Conservation (phyloP, 805 yeast species). For the Candida khao-thaluensis region DNA sequence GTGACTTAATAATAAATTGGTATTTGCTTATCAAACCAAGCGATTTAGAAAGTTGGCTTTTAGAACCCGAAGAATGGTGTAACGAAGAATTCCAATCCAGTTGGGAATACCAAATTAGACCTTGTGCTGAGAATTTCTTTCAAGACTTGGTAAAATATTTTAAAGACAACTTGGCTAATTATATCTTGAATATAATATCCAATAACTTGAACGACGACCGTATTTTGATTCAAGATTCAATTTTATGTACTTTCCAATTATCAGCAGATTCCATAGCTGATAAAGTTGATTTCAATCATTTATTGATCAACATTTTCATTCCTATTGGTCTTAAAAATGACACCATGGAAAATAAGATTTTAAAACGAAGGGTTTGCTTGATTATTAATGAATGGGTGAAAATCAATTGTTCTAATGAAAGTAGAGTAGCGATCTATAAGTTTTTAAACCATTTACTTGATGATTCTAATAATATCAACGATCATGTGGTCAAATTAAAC, state of each 20-base stretch:
- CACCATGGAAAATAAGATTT: constrained; percentile 51
- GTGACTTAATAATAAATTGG: constrained; percentile 67
- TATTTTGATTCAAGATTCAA: constrained; percentile 72
- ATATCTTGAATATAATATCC: constrained; percentile 60
- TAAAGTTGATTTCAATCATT: constrained; percentile 63
- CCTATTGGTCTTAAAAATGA: constrained; percentile 59
- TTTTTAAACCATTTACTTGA: constrained; percentile 51
- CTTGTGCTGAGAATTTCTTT: constrained; percentile 84
- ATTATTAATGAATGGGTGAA: constrained; percentile 81
- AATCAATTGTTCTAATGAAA: constrained; percentile 58
- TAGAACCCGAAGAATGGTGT: constrained; percentile 92
- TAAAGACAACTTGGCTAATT: constrained; percentile 52
- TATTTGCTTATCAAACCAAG: constrained; percentile 71
- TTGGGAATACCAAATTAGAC: constrained; percentile 82
- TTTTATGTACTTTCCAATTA: constrained; percentile 78
- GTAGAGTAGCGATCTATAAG: constrained; percentile 57
- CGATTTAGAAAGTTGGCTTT: constrained; percentile 78
- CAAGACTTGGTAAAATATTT: constrained; percentile 69
- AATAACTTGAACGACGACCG: constrained; percentile 42
- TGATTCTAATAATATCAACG: constrained; percentile 48
- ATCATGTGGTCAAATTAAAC: constrained; percentile 77
- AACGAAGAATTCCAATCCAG: constrained; percentile 73
- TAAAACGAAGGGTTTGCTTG: constrained; percentile 74
- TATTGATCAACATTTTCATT: constrained; percentile 59
- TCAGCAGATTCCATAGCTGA: constrained; percentile 66